Evolutionary conservation across 73 alveolate genomes (phyloP).

Genomic region (Paramecium pentaurelia): DNA sequence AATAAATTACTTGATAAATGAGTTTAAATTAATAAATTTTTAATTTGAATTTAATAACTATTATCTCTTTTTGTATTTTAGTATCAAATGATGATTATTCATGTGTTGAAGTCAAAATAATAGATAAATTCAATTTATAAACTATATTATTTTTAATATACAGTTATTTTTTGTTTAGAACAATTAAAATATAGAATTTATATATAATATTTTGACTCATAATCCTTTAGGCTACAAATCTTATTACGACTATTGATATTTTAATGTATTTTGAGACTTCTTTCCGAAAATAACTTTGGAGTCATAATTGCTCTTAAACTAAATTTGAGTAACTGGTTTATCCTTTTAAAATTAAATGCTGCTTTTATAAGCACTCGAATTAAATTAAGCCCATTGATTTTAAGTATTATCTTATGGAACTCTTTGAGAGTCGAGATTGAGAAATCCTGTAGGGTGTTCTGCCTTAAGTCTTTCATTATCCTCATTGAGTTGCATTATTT

Average conservation of each 20-base stretch:
- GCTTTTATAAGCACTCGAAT: not conserved
- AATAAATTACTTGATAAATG: no score
- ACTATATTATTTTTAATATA: no score
- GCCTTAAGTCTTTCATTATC: not conserved
- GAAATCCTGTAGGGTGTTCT: not conserved
- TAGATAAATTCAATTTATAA: no score
- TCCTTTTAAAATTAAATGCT: slow-evolving; percentile 29
- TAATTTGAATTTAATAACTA: no score
- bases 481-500: slow-evolving; percentile 1
- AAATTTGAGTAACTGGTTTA: not conserved
- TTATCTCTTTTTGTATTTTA: no score
- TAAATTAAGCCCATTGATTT: not conserved
- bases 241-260: not conserved
- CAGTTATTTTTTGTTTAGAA: no score
- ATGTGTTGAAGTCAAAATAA: no score
- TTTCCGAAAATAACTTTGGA: slow-evolving; percentile 39
- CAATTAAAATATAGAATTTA: not conserved
- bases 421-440: not conserved
- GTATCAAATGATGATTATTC: no score
- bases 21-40: no score
- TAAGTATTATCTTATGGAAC: not conserved
- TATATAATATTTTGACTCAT: not conserved
- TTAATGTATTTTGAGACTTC: not conserved
- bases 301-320: slow-evolving; percentile 27
- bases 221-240: not conserved